Conservation (phyloP, 1,139 yeast species). For the Kodamaea plutei region DNA sequence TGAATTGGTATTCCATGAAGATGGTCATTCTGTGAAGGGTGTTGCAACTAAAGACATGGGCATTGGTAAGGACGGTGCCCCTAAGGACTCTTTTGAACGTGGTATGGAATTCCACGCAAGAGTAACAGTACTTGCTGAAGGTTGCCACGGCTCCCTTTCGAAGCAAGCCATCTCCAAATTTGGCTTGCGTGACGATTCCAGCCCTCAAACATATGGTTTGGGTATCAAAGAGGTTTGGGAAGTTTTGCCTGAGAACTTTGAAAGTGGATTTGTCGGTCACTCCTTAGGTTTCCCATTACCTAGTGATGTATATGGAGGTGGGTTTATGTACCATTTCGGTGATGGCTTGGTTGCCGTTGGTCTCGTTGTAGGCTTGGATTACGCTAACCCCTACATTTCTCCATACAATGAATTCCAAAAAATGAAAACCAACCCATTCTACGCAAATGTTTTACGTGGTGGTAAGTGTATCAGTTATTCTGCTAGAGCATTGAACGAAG, state of each 20-base stretch:
- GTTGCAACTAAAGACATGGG: constrained; percentile 96
- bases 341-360: constrained; percentile 90
- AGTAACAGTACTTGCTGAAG: constrained; percentile 86
- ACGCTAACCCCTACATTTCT: constrained; percentile 86
- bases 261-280: constrained; percentile 80
- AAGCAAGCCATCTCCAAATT: constrained; percentile 70
- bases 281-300: constrained; percentile 85
- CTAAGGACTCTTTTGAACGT: constrained; percentile 78
- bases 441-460: constrained; percentile 68
- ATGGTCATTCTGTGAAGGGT: constrained; percentile 66
- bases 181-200: constrained; percentile 59
- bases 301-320: constrained; percentile 84
- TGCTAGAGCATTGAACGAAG: constrained; percentile 94
- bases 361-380: constrained; percentile 86
- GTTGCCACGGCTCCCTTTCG: constrained; percentile 92
- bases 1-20: constrained; percentile 66
- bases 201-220: constrained; percentile 88
- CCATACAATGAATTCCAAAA: constrained; percentile 95
- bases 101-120: constrained; percentile 97
- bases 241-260: constrained; percentile 78
- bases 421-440: constrained; percentile 88
- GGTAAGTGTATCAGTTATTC: constrained; percentile 93
- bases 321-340: constrained; percentile 95
- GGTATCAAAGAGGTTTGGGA: constrained; percentile 98
- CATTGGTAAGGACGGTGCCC: constrained; percentile 64